phyloP scores from a whole-genome alignment of 257 asterid species.

The Sherardia arvensis region DNA sequence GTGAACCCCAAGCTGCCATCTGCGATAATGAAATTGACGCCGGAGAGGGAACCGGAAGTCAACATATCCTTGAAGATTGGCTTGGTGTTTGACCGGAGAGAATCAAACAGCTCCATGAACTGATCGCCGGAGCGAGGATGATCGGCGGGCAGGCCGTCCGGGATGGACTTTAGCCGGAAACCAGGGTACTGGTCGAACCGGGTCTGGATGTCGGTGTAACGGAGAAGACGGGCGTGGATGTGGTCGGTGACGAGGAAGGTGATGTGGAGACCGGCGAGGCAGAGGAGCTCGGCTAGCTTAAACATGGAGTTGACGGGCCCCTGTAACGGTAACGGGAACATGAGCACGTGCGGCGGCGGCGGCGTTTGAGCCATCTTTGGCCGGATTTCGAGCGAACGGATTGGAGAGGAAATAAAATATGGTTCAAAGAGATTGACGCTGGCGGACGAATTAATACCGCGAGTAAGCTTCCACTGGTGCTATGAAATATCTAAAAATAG shows the following conservation, averaged over 20 bases:
- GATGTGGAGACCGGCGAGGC: slow-evolving; percentile 36
- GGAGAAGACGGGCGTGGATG: slow-evolving; percentile 42
- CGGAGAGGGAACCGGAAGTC: slow-evolving; percentile 21
- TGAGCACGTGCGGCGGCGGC: slow-evolving; percentile 51
- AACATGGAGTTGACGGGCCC: slow-evolving; percentile 66
- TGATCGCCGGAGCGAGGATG: slow-evolving; percentile 31
- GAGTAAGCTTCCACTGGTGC: too few species aligned
- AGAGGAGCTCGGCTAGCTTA: slow-evolving; percentile 56
- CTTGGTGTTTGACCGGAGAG: slow-evolving; percentile 13
- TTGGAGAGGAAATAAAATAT: neutral
- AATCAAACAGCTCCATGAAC: slow-evolving; percentile 15
- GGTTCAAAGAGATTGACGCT: neutral
- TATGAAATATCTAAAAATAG: too few species aligned
- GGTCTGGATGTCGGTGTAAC: slow-evolving; percentile 23
- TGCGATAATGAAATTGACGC: slow-evolving; percentile 31
- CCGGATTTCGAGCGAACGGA: neutral
- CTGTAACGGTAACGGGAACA: slow-evolving; percentile 58
- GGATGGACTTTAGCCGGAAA: slow-evolving; percentile 21
- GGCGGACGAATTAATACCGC: too few species aligned
- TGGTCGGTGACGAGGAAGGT: slow-evolving; percentile 43
- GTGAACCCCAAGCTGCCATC: slow-evolving; percentile 37
- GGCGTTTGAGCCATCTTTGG: too few species aligned
- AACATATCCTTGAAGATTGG: slow-evolving; percentile 26
- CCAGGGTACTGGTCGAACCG: slow-evolving; percentile 24
- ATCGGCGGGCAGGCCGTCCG: slow-evolving; percentile 48